Percentiles rank a stretch among this genome's conserved stretches.
Evolutionary conservation across 208 protist species (phyloP).

Genomic region (Trypanosoma conorhini): DNA sequence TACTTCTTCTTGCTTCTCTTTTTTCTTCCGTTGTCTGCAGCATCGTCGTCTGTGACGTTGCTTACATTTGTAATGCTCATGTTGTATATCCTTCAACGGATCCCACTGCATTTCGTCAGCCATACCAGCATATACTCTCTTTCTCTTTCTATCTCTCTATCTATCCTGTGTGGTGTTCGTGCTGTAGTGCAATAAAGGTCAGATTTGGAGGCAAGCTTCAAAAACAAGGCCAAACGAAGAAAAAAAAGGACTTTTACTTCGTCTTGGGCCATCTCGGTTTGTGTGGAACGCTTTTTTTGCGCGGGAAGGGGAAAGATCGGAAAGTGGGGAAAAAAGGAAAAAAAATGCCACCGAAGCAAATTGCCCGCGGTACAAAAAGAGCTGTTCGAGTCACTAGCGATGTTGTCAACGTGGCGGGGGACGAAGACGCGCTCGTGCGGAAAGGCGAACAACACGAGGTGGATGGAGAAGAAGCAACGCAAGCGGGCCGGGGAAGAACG

Average conservation of each 20-base stretch:
- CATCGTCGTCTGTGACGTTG: not conserved
- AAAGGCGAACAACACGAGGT: not conserved
- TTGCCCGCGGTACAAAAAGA: not conserved
- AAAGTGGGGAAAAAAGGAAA: not conserved
- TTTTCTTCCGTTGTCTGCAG: not conserved
- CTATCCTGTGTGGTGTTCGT: not conserved
- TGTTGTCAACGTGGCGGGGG: not conserved
- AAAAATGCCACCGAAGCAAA: conserved; percentile 2
- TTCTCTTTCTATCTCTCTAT: not conserved
- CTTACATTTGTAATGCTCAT: not conserved
- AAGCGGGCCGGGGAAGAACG: not conserved
- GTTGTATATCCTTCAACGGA: not conserved
- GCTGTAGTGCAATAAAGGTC: not conserved
- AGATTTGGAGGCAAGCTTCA: not conserved
- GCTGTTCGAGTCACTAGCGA: not conserved
- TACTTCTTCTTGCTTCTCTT: not conserved
- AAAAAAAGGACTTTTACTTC: too few species aligned
- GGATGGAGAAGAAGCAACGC: not conserved
- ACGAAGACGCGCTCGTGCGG: not conserved
- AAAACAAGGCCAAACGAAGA: not conserved
- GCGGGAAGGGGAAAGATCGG: not conserved
- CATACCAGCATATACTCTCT: not conserved
- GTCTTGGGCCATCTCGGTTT: too few species aligned
- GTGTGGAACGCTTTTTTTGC: not conserved
- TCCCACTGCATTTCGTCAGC: not conserved